Base-by-base conservation (phyloP, 306 rosid genomes). In the Gastrolobium villosum region DNA sequence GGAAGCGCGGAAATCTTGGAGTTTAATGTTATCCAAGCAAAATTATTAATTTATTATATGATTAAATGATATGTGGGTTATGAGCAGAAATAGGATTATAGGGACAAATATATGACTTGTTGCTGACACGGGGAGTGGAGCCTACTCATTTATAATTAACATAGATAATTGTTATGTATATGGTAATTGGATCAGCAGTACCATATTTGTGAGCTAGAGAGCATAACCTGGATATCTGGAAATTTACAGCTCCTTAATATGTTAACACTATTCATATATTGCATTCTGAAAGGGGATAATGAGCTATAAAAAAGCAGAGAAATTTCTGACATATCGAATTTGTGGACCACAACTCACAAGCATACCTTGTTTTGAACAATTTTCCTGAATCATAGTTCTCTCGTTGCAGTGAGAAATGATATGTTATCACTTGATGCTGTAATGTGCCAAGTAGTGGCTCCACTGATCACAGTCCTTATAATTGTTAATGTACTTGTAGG, bases 41-140 rank as follows among this genome's bases (percentile, higher is more conserved):
- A 26, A 32, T 26, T 49, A 61, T 67, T n/a, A n/a, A n/a, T n/a
- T n/a, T n/a, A n/a, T n/a, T n/a, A n/a, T 6, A 68, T 60, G 82
- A 34, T 45, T 57, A 11, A 9, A 10, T 34, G 34, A 46, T 53
- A 44, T 56, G 8, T 39, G 67, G 59, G 44, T 14, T 53, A 54
- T 10, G 37, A 26, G 7, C 44, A 36, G 28, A 45, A 50, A 60
- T 62, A 48, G 57, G 32, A 68, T 32, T 68, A 32, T 48, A 68
- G 63, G 71, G 39, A 44, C 48, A 44, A 13, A 46, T n/a, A 30
- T 35, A 55, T 46, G 60, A 46, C 72, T 10, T 46, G 32, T 59
- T 56, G 35, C 31, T 65, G 48, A 43, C 20, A 45, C 41, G 36
- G 34, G 59, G 72, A 56, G 15, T 71, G 76, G 10, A 10, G 31